Percentiles rank a stretch among this genome's conserved stretches.
Conservation (phyloP, 805 yeast species). For the Ogataea parapolymorpha region DNA sequence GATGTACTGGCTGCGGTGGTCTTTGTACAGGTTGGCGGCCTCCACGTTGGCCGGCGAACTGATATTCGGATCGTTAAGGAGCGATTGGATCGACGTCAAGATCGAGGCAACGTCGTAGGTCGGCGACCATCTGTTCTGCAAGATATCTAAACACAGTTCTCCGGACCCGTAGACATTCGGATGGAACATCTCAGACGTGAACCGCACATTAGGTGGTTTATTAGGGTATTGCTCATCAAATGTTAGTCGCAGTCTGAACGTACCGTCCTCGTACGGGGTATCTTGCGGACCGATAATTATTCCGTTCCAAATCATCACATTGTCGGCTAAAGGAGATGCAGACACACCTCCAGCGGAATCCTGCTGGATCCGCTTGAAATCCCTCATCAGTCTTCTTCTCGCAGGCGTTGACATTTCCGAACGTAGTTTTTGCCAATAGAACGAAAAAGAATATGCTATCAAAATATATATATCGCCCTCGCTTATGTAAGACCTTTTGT, state of each 20-base stretch:
- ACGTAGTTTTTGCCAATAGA: conserved; percentile 9
- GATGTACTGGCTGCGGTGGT: conserved; percentile 88
- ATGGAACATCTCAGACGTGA: conserved; percentile 92
- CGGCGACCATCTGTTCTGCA: conserved; percentile 98
- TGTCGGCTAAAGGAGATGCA: conserved; percentile 95
- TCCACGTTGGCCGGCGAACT: conserved; percentile 97
- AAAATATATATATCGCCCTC: neutral
- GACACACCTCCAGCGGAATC: conserved; percentile 98
- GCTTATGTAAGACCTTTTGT: conserved; percentile 4
- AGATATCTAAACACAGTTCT: conserved; percentile 90
- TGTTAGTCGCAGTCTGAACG: conserved; percentile 78
- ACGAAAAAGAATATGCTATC: conserved; percentile 8
- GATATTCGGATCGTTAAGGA: conserved; percentile 93
- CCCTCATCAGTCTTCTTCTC: conserved; percentile 98
- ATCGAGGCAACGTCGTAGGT: conserved; percentile 97
- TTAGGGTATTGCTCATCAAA: conserved; percentile 98
- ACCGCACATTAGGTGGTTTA: conserved; percentile 92
- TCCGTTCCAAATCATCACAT: conserved; percentile 97
- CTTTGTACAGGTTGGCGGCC: conserved; percentile 93
- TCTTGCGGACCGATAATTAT: conserved; percentile 97
- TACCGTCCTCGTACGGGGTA: conserved; percentile 98
- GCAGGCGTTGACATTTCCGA: conserved; percentile 90
- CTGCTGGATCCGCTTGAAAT: conserved; percentile 95
- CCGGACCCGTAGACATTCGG: conserved; percentile 97
- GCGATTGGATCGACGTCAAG: conserved; percentile 85